Evolutionary conservation across 129 eudicot genomes (phyloP), one percentile per base, ranked within the genome.

Genomic region (Centaurea solstitialis): DNA sequence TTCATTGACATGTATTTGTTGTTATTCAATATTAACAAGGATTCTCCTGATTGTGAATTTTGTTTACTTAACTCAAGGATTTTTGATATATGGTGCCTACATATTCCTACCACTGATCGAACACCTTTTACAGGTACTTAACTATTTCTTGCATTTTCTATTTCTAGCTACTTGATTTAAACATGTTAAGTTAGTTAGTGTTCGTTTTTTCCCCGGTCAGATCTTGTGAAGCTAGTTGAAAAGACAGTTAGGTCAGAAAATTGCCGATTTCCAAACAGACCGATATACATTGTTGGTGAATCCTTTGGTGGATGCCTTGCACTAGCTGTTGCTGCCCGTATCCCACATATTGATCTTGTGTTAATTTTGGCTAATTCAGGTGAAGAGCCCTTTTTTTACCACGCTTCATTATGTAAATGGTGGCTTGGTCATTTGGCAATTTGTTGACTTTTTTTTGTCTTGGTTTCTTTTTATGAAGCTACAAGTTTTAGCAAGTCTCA

Each of bases 271-370:
- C 95, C 89, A 81, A 57, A 72, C 41, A 83, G 93, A 66, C 96
- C 96, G 3, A 87, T 93, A 84, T 93, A 93, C 84, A 89, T 90
- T 39, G 88, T 90, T 9, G 96, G 93, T 67, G 96, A 93, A 75
- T 88, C 96, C 70, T 20, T 89, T 70, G 98, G 98, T 68, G 98
- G 74, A 87, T 90, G 98, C 85, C 85, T 93, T 26, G 96, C 98
- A 24, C 88, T 87, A 7, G 81, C 89, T 23, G 90, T 90, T 53
- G 98, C 96, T 76, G 90, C 96, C 1, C 87, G 89, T 62, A 75
- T 82, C 79, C 93, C 90, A 53, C 85, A 90, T 73, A 84, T 93
- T 17, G 93, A 93, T 84, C 92, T 93, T 35, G 76, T 89, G n/a
- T 76, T 93, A 45, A 85, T 93, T 62, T 86, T 93, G 86, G 92